Evolutionary conservation across 2,329 filamentous ascomycete species (phyloP).

Genomic region (Trichoderma aggressivum): DNA sequence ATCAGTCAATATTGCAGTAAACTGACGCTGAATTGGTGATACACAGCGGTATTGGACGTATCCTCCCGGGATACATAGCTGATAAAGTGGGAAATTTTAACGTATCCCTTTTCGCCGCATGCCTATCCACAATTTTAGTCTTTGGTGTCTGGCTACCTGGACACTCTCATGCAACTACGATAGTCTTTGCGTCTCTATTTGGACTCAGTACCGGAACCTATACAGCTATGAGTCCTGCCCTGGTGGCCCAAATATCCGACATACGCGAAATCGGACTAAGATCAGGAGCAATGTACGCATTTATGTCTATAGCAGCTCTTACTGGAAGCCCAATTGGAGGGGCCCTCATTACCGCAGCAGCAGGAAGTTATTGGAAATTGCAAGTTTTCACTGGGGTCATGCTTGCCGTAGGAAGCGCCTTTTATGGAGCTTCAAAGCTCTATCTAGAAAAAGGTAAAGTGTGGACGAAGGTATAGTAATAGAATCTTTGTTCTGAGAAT

Average conservation of each 20-base stretch:
- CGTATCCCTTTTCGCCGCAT: background rate
- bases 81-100: background rate
- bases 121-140: background rate
- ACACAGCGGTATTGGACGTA: background rate
- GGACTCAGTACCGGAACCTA: background rate
- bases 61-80: background rate
- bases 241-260: slow-evolving; percentile 1
- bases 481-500: background rate
- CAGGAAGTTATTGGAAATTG: background rate
- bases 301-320: background rate
- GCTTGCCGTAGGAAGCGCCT: background rate
- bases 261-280: background rate
- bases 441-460: background rate
- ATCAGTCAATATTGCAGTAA: too few relatives aligned
- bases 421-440: background rate
- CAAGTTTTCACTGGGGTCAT: background rate
- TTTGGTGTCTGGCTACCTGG: background rate
- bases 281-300: background rate
- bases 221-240: background rate
- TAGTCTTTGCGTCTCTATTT: background rate
- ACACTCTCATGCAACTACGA: background rate
- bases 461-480: background rate
- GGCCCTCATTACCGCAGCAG: background rate
- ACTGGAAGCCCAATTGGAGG: background rate
- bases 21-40: background rate